These are phyloP conservation scores for Bryopsis sp. DNA, from an alignment of 139 green algal species.

Conservation along the genomic window DNA sequence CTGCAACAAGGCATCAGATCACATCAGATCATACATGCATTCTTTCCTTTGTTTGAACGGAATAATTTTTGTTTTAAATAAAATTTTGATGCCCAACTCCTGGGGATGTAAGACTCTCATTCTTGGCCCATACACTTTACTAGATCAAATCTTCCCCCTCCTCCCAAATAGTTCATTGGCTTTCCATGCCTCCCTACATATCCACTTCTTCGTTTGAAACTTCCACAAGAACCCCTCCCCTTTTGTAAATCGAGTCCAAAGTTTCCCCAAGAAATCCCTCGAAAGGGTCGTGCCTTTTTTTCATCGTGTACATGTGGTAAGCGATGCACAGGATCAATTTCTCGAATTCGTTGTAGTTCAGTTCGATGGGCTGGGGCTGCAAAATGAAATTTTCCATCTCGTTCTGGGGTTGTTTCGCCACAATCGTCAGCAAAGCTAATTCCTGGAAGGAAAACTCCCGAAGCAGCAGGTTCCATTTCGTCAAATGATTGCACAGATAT, in stretches of 20 bases:
- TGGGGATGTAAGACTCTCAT: no score
- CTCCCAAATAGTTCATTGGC: no score
- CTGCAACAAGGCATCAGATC: no score
- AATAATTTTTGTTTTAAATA: no score
- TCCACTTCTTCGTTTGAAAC: no score
- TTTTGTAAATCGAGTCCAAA: constrained; percentile 61
- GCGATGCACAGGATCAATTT: constrained; percentile 52
- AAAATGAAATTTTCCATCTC: constrained; percentile 19
- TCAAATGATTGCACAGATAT: constrained; percentile 56
- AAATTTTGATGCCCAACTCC: no score
- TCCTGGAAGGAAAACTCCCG: constrained; percentile 57
- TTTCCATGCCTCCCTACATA: no score
- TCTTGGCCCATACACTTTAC: no score
- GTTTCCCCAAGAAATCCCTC: constrained; percentile 61
- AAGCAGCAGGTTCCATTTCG: constrained; percentile 52
- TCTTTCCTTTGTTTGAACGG: no score
- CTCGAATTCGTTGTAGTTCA: constrained; percentile 67
- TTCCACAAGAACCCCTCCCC: constrained; percentile 47
- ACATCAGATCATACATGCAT: no score
- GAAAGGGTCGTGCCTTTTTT: constrained; percentile 42
- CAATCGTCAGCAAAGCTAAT: constrained; percentile 45
- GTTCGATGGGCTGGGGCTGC: constrained; percentile 38
- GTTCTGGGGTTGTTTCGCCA: constrained; percentile 49
- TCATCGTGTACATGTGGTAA: constrained; percentile 36
- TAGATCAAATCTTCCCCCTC: no score